Conservation (phyloP, 192 early-diverging fungal genomes). For the Coemansia reversa region DNA sequence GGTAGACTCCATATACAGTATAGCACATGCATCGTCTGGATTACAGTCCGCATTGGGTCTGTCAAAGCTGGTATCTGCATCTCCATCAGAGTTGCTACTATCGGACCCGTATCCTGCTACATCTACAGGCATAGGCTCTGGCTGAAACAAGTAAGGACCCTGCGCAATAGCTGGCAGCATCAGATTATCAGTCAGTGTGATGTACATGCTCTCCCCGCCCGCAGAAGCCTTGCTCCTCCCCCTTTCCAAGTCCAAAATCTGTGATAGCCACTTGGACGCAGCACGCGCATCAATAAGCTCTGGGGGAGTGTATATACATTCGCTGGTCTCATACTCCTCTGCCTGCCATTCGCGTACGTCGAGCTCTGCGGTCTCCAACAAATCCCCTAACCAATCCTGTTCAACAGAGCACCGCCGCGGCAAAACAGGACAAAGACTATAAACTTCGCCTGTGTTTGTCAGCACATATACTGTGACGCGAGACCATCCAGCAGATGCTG, state of each 20-base stretch:
- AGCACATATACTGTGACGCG: constrained; percentile 68
- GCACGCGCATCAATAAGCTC: constrained; percentile 46
- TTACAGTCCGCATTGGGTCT: constrained; percentile 6
- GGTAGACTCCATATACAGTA: constrained; percentile 40
- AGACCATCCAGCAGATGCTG: constrained; percentile 60
- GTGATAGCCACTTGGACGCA: constrained; percentile 28
- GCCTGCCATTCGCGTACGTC: constrained; percentile 54
- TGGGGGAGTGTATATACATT: constrained; percentile 30
- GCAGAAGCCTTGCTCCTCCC: not conserved
- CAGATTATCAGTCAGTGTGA: constrained; percentile 25
- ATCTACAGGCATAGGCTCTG: constrained; percentile 36
- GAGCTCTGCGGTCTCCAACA: constrained; percentile 41
- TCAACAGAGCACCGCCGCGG: constrained; percentile 55
- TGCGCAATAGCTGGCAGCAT: constrained; percentile 23
- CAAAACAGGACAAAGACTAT: constrained; percentile 74
- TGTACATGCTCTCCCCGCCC: constrained; percentile 21
- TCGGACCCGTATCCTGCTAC: constrained; percentile 21
- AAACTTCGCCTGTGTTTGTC: constrained; percentile 69
- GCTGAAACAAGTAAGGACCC: constrained; percentile 55
- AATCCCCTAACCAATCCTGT: constrained; percentile 29
- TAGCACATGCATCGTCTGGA: constrained; percentile 44
- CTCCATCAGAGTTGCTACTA: constrained; percentile 7
- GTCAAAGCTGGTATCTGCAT: not conserved
- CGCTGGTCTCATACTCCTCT: constrained; percentile 44
- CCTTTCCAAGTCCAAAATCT: constrained; percentile 22